These are phyloP conservation scores for Suillus occidentalis DNA, from an alignment of 768 basidiomycete species.

Conservation along the genomic window DNA sequence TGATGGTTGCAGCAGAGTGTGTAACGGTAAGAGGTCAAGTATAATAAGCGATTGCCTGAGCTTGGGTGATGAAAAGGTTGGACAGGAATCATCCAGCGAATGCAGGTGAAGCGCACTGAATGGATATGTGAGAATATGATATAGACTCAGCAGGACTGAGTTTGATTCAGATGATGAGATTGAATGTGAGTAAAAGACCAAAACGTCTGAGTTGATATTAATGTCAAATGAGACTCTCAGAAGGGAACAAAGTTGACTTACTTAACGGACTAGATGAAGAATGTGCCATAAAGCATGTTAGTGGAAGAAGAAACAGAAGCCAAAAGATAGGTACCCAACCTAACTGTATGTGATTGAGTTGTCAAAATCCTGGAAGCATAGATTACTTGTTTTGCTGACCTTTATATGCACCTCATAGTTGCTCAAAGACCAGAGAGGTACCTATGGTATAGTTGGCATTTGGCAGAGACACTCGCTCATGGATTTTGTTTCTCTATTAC, in stretches of 20 bases:
- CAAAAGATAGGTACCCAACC: constrained; percentile 17
- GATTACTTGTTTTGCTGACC: background rate
- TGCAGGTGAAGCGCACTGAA: constrained; percentile 24
- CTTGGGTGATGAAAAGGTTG: constrained; percentile 64
- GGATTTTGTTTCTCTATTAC: too few species aligned
- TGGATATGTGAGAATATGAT: constrained; percentile 26
- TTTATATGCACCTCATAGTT: background rate
- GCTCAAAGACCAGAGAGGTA: too few species aligned
- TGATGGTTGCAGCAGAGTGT: constrained; percentile 59
- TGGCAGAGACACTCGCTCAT: too few species aligned
- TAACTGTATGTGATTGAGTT: constrained; percentile 34
- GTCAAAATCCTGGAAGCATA: constrained; percentile 35
- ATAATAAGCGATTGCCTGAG: constrained; percentile 73
- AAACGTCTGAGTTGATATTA: constrained; percentile 9
- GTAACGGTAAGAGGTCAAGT: constrained; percentile 59
- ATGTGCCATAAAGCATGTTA: constrained; percentile 15
- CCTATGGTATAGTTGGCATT: too few species aligned
- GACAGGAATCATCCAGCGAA: constrained; percentile 37
- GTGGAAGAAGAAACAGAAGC: constrained; percentile 5
- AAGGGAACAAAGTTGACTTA: constrained; percentile 6
- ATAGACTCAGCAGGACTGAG: constrained; percentile 12
- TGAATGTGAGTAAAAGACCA: constrained; percentile 16
- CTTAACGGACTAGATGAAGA: constrained; percentile 25
- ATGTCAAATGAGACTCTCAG: background rate
- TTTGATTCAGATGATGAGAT: constrained; percentile 27